A percentile compares a stretch with the other conserved stretches of the same genome.
Evolutionary conservation across 176 grass and related monocot species (phyloP).

Genomic region (Thalia dealbata): DNA sequence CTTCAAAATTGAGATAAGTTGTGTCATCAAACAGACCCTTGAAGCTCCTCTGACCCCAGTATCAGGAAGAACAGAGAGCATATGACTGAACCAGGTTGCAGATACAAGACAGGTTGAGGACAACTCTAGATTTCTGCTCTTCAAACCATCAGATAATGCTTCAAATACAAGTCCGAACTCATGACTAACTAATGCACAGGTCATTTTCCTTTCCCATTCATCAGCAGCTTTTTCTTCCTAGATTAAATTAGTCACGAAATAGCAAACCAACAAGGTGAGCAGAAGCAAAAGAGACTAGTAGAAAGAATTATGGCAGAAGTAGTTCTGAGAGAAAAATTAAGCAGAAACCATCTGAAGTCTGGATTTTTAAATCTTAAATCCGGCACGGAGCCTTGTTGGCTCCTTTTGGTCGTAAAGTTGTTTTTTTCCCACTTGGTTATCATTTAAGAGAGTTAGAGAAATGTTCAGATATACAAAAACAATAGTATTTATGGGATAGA

Average conservation of each 20-base stretch:
- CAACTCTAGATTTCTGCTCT: conserved; percentile 36
- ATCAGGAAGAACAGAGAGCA: conserved; percentile 57
- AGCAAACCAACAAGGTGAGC: background rate
- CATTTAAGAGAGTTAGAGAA: background rate
- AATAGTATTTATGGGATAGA: background rate
- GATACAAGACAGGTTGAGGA: conserved; percentile 54
- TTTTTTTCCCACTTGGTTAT: background rate
- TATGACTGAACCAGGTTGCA: conserved; percentile 45
- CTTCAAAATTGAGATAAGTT: conserved; percentile 45
- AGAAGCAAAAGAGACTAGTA: background rate
- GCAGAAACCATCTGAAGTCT: background rate
- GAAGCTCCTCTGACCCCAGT: conserved; percentile 54
- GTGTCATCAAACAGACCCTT: conserved; percentile 45
- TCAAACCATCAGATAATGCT: conserved; percentile 45
- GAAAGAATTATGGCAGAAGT: background rate
- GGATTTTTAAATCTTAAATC: background rate
- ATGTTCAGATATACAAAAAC: background rate
- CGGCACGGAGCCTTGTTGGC: background rate
- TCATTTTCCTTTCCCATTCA: conserved; percentile 53
- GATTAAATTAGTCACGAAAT: background rate
- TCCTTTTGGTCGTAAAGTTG: too few relatives aligned
- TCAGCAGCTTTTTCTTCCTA: conserved; percentile 36
- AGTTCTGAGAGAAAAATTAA: background rate
- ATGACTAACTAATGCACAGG: conserved; percentile 52
- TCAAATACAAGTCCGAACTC: conserved; percentile 67